Evolutionary conservation across 192 early-diverging fungal species (phyloP), one percentile per base, ranked within the genome.

Genomic region (Linnemannia zychae): DNA sequence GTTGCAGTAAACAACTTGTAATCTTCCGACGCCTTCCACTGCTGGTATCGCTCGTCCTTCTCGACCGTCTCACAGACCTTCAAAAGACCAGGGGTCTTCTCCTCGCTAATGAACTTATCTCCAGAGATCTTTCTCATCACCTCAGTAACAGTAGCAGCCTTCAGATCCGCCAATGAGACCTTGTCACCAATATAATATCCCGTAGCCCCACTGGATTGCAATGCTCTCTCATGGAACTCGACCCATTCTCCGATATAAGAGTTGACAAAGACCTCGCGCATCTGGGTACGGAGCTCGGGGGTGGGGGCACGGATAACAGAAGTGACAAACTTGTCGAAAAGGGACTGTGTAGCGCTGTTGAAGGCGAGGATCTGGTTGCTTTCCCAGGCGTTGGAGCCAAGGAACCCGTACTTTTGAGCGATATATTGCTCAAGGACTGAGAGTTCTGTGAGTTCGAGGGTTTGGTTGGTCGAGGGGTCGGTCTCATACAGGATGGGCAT

Each of bases 151-250:
- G 9, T 2, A 13, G 28, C 57, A 63, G 57, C 31, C 57, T 63
- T 63, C 57, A 63, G 31, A 31, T 63, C 57, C 3, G 57, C 57
- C 57, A 63, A 63, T 28, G 57, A 63, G 17, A 73, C 15, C 38
- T 79, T 52, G 37, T 74, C 70, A 48, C 90, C 88, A 71, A 92
- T 77, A 66, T 91, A 92, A 47, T 92, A 88, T 1, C 91, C 89
- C 38, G 72, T 90, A n/a, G 90, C 81, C 3, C 91, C 91, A 67
- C 92, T 93, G 24, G 89, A 84, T n/a, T 69, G 69, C 60, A 91
- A 72, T 4, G 81, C 38, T 31, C 87, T 75, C 24, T 88, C 88
- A 44, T 91, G 91, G 40, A 44, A 78, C 20, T 16, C 31, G 37
- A 50, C 72, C 76, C 76, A 78, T 69, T 71, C 76, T 3, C 48